A percentile compares a stretch with the other conserved stretches of the same genome.
Evolutionary conservation across 345 rosid genomes (phyloP).

Genomic region (Gossypium turneri): DNA sequence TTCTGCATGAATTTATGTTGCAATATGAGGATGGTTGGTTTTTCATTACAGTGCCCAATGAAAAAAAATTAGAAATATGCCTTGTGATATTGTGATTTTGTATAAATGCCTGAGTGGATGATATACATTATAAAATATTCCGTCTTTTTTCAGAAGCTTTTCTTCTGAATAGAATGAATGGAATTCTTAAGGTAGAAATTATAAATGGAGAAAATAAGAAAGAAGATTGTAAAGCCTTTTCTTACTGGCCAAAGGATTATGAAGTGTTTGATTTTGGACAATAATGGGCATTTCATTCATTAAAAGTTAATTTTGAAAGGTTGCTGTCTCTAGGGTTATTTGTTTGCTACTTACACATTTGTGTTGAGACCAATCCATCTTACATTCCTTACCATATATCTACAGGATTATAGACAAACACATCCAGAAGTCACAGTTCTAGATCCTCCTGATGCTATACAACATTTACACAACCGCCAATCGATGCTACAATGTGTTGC

Average conservation of each 20-base stretch:
- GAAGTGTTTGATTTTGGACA: not conserved
- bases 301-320: not conserved
- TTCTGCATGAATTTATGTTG: not conserved
- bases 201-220: not conserved
- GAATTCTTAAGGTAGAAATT: not conserved
- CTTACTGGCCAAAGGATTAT: not conserved
- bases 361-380: not conserved
- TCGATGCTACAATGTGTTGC: slow-evolving; percentile 84
- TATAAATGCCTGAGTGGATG: not conserved
- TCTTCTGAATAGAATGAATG: not conserved
- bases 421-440: slow-evolving; percentile 85
- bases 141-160: not conserved
- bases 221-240: not conserved
- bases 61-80: not conserved
- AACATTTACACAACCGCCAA: slow-evolving; percentile 66
- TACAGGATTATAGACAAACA: slow-evolving; percentile 56
- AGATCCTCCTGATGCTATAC: slow-evolving; percentile 84
- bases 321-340: not conserved
- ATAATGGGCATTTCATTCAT: not conserved
- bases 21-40: slow-evolving; percentile 4
- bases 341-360: not conserved
- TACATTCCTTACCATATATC: slow-evolving; percentile 3
- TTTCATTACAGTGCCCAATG: not conserved
- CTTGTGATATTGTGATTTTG: not conserved
- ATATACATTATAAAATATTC: not conserved